Evolutionary conservation across 1,139 yeast genomes (phyloP).

Genomic region (Pichia sp.): DNA sequence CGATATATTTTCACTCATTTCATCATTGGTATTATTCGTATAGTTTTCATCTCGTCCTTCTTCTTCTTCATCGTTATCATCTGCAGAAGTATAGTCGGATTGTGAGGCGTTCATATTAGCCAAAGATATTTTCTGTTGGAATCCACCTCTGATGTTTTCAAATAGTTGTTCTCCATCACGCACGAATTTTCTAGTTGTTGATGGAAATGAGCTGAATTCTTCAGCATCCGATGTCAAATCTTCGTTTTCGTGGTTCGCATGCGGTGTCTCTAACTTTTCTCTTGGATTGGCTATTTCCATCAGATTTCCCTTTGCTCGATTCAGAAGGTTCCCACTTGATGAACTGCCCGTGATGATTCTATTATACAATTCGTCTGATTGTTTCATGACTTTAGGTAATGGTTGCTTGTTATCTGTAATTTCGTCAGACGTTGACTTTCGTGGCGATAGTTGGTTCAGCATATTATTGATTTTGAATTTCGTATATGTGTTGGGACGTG

Average conservation of each 20-base stretch:
- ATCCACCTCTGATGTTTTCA: slow-evolving; percentile 24
- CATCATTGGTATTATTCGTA: background rate
- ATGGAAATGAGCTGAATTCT: slow-evolving; percentile 21
- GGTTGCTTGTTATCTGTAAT: background rate
- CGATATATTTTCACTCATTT: background rate
- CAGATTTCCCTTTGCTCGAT: background rate
- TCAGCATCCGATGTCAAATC: slow-evolving; percentile 29
- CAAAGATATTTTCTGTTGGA: slow-evolving; percentile 8
- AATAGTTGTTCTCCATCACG: slow-evolving; percentile 26
- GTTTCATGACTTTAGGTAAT: slow-evolving; percentile 10
- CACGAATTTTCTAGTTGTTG: slow-evolving; percentile 24
- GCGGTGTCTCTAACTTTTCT: too few species aligned
- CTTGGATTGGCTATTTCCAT: background rate
- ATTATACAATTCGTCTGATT: slow-evolving; percentile 14
- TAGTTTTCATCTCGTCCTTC: background rate
- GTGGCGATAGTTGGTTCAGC: slow-evolving; percentile 18
- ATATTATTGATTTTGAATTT: slow-evolving; percentile 27
- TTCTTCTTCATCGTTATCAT: slow-evolving; percentile 9
- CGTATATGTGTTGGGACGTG: slow-evolving; percentile 30
- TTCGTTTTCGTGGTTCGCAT: slow-evolving; percentile 20
- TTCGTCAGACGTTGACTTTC: background rate
- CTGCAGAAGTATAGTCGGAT: slow-evolving; percentile 32
- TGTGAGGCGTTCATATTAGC: slow-evolving; percentile 9
- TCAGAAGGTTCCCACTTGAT: slow-evolving; percentile 7
- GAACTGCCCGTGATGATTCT: slow-evolving; percentile 14